Percentiles rank a stretch among this genome's conserved stretches.
Evolutionary conservation across 2,329 filamentous ascomycete genomes (phyloP).

Genomic region (Hysterium pulicare): DNA sequence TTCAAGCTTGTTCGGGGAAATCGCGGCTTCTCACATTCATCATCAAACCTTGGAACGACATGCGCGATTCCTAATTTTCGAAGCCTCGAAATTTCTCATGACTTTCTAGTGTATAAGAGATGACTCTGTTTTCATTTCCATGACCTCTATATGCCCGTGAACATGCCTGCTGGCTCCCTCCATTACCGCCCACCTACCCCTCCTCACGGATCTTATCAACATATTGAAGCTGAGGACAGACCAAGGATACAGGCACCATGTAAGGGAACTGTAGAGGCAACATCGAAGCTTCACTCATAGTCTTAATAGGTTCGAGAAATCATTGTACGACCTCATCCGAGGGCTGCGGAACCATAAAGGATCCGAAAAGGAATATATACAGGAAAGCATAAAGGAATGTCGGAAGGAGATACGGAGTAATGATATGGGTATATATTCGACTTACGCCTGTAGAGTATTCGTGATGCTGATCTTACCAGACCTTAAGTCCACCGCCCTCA

Average conservation of each 20-base stretch:
- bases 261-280: constrained; percentile 6
- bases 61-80: too few species aligned
- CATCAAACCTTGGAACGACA: too few species aligned
- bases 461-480: constrained; percentile 50
- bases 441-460: background rate
- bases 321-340: constrained; percentile 96
- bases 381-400: constrained; percentile 91
- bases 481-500: constrained; percentile 89
- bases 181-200: constrained; percentile 26
- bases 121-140: too few species aligned
- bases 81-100: too few species aligned
- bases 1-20: constrained; percentile 18
- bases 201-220: constrained; percentile 18
- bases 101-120: too few species aligned
- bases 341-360: constrained; percentile 94
- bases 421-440: constrained; percentile 69
- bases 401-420: constrained; percentile 85
- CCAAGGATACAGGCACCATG: constrained; percentile 22
- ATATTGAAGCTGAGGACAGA: constrained; percentile 15
- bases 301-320: constrained; percentile 87
- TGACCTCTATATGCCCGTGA: constrained; percentile 22
- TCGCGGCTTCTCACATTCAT: too few species aligned
- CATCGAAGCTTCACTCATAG: constrained; percentile 8
- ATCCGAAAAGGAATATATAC: constrained; percentile 91
- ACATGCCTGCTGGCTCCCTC: constrained; percentile 29